Conservation (phyloP, 331 rosid genomes). For the Arachis monticola region DNA sequence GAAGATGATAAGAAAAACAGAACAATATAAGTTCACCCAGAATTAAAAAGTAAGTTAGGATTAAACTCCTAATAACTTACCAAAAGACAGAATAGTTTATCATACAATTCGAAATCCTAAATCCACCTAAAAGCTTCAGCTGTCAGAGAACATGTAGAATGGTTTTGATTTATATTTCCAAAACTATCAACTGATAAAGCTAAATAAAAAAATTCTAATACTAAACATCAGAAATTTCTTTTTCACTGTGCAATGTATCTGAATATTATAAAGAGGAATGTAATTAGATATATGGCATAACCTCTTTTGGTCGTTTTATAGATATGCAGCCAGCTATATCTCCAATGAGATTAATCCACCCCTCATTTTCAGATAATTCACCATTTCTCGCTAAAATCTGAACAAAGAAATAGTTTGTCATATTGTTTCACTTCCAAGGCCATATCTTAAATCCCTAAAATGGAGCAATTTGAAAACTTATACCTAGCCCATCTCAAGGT, state of each 20-base stretch:
- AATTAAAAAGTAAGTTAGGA: no score
- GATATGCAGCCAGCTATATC: slow-evolving; percentile 62
- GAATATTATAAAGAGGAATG: slow-evolving; percentile 29
- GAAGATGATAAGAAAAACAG: no score
- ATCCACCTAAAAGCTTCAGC: slow-evolving; percentile 19
- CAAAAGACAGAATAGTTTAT: slow-evolving; percentile 13
- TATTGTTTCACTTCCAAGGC: slow-evolving; percentile 4
- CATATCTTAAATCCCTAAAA: slow-evolving; percentile 34
- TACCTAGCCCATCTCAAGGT: slow-evolving; percentile 99
- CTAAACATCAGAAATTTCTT: no score
- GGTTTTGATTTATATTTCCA: not conserved
- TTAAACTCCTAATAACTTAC: not conserved
- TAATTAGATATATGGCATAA: slow-evolving; percentile 40
- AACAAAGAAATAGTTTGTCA: no score
- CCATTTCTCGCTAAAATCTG: no score
- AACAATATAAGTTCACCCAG: no score
- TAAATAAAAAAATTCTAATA: no score
- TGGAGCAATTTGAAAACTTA: slow-evolving; percentile 31
- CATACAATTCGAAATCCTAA: not conserved
- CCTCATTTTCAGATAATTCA: no score
- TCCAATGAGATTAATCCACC: no score
- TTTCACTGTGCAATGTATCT: slow-evolving; percentile 1
- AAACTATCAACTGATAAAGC: no score
- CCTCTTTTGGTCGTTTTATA: slow-evolving; percentile 98
- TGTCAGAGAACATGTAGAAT: not conserved